A percentile compares a stretch with the other conserved stretches of the same genome.
Conservation (phyloP, 1,284 basidiomycete genomes). For the Athelia psychrophila region DNA sequence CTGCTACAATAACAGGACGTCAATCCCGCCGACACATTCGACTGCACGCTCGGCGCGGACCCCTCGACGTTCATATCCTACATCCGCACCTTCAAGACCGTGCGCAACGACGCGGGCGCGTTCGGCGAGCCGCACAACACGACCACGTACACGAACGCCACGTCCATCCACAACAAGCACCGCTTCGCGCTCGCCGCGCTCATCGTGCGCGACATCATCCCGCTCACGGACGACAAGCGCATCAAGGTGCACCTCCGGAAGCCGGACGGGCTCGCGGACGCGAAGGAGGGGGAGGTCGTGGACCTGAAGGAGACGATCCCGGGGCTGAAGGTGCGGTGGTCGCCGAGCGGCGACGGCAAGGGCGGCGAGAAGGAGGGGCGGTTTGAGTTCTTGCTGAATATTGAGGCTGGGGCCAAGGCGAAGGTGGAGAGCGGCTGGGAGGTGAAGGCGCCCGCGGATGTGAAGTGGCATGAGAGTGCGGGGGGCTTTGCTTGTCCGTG, state of each 20-base stretch:
- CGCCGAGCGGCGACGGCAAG: conserved; percentile 13
- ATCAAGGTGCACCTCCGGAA: conserved; percentile 44
- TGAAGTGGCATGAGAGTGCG: conserved; percentile 16
- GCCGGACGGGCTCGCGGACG: conserved; percentile 44
- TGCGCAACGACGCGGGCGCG: conserved; percentile 30
- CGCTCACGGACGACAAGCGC: conserved; percentile 33
- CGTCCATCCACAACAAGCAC: conserved; percentile 49
- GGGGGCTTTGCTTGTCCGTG: no score
- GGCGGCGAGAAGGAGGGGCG: conserved; percentile 25
- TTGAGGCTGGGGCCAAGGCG: conserved; percentile 35
- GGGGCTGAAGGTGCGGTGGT: conserved; percentile 21
- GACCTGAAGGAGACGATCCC: conserved; percentile 15
- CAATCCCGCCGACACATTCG: conserved; percentile 46
- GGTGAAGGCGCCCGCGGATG: conserved; percentile 43
- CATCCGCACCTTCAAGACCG: conserved; percentile 34
- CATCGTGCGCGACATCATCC: conserved; percentile 47
- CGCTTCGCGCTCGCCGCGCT: conserved; percentile 39
- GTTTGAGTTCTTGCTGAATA: conserved; percentile 21
- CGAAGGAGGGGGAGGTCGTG: conserved; percentile 38
- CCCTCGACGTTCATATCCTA: conserved; percentile 45
- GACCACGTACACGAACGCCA: conserved; percentile 40
- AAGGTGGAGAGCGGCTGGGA: conserved; percentile 48
- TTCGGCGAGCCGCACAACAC: conserved; percentile 43
- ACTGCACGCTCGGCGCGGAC: conserved; percentile 54
- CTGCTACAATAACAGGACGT: conserved; percentile 32